Evolutionary conservation across 23 red algal genomes (phyloP).

Genomic region (Gracilaria caudata): DNA sequence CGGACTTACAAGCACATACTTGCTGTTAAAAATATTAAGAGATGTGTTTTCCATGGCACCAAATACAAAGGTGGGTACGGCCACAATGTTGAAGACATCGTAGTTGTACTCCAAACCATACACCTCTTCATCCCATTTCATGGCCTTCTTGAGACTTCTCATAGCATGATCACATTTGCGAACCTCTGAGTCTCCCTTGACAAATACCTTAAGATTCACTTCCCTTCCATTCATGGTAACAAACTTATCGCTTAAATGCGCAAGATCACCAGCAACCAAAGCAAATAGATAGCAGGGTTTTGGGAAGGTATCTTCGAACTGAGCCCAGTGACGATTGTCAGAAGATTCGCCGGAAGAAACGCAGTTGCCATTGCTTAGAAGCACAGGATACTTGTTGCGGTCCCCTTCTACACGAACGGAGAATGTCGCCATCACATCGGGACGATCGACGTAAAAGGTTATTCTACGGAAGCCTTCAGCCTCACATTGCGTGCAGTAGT

Average conservation of each 20-base stretch:
- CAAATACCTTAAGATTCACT: conserved; percentile 81
- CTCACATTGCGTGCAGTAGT: conserved; percentile 98
- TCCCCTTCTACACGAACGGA: conserved; percentile 66
- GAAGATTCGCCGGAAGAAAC: conserved; percentile 51
- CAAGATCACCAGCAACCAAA: conserved; percentile 87
- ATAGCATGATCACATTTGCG: conserved; percentile 83
- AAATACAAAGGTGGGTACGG: conserved; percentile 93
- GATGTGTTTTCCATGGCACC: conserved; percentile 99
- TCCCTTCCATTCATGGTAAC: conserved; percentile 74
- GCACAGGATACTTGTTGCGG: conserved; percentile 71
- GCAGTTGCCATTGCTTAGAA: conserved; percentile 93
- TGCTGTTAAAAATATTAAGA: conserved; percentile 97
- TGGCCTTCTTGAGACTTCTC: conserved; percentile 86
- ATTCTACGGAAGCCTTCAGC: conserved; percentile 97
- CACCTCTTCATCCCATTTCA: conserved; percentile 97
- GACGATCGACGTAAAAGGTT: conserved; percentile 88
- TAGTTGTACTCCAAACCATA: conserved; percentile 97
- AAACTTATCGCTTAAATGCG: conserved; percentile 80
- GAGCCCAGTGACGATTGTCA: conserved; percentile 70
- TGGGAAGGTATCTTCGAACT: conserved; percentile 86
- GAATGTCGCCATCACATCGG: conserved; percentile 97
- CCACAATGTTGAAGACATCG: conserved; percentile 95
- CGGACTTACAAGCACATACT: conserved; percentile 91
- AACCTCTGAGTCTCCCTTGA: conserved; percentile 81
- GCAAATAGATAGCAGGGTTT: conserved; percentile 98